Evolutionary conservation across 805 yeast genomes (phyloP).

Genomic region (Teunomyces lycoperdinae): DNA sequence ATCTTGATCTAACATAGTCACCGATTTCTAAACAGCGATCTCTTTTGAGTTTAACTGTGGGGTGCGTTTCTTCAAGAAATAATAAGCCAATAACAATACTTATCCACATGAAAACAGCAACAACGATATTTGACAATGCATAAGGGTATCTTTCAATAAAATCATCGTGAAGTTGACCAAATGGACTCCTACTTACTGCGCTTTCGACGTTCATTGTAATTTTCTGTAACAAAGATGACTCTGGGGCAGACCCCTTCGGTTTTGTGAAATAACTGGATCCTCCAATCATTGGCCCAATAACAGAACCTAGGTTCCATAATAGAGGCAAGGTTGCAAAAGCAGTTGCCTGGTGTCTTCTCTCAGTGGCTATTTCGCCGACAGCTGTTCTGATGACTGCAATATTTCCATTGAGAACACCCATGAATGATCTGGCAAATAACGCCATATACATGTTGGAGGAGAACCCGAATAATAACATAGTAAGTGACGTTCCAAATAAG

Average conservation of each 20-base stretch:
- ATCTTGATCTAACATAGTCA: constrained; percentile 21
- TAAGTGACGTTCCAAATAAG: constrained; percentile 47
- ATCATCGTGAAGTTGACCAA: constrained; percentile 14
- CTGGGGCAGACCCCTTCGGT: constrained; percentile 24
- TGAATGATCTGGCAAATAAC: constrained; percentile 47
- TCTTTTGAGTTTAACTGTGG: constrained; percentile 29
- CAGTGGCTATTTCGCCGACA: constrained; percentile 58
- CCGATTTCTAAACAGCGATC: constrained; percentile 49
- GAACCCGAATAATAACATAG: constrained; percentile 53
- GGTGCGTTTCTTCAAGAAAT: constrained; percentile 55
- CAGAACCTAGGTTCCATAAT: constrained; percentile 58
- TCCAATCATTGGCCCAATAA: constrained; percentile 60
- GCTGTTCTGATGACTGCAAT: constrained; percentile 62
- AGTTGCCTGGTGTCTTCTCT: constrained; percentile 57
- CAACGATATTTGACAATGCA: constrained; percentile 51
- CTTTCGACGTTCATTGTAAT: not conserved
- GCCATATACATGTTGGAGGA: constrained; percentile 52
- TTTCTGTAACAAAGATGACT: not conserved
- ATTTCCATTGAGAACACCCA: constrained; percentile 63
- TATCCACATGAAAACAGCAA: constrained; percentile 33
- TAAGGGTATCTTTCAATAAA: constrained; percentile 44
- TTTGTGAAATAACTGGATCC: constrained; percentile 49
- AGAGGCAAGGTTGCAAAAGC: constrained; percentile 63
- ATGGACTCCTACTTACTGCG: not conserved
- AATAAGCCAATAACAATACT: constrained; percentile 41